Evolutionary conservation across 306 rosid species (phyloP), one percentile per base, ranked within the genome.

Genomic region (Adenanthera pavonina): DNA sequence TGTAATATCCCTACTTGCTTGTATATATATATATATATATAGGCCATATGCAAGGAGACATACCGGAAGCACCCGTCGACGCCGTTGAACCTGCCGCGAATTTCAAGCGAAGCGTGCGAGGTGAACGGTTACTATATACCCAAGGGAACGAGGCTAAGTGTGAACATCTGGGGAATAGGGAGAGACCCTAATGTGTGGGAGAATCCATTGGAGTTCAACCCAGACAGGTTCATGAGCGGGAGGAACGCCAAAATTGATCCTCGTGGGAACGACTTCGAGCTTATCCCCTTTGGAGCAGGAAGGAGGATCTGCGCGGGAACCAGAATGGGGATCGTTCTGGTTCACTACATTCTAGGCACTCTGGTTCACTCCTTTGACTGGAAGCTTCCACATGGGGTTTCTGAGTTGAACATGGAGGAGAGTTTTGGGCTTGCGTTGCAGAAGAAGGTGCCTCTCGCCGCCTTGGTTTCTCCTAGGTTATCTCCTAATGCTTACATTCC

Each of bases 251-350:
- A 79, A n/a, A 74, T 84, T 30, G 87, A 84, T 12, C 87, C 87
- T 0, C 70, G 84, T 3, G 87, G 87, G 7, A 79, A 74, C 43
- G 84, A 84, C 17, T 84, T 84, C 51, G 84, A 79, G 83, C 56
- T 84, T n/a, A 84, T 84, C n/a, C 87, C 87, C 4, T 84, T 84
- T 46, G 87, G 87, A 5, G 87, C 87, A 1, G 87, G 87, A 8
- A 46, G 87, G 47, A 74, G 87, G 77, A 84, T 84, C 8, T 84
- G 87, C 4, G 84, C 84, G 0, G 87, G 87, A 46, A 79, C 84
- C 1, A 77, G 87, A 16, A 84, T 84, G 87, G 87, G 84, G 13
- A 79, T 84, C 25, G 78, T 57, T 6, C 75, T 84, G 0, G 87
- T 84, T 5, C 81, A 84, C 76, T 79, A 79, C 80, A 79, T 84